Evolutionary conservation across 495 filamentous ascomycete species (phyloP), one percentile per base, ranked within the genome.

Genomic region (Annulohypoxylon nitens): DNA sequence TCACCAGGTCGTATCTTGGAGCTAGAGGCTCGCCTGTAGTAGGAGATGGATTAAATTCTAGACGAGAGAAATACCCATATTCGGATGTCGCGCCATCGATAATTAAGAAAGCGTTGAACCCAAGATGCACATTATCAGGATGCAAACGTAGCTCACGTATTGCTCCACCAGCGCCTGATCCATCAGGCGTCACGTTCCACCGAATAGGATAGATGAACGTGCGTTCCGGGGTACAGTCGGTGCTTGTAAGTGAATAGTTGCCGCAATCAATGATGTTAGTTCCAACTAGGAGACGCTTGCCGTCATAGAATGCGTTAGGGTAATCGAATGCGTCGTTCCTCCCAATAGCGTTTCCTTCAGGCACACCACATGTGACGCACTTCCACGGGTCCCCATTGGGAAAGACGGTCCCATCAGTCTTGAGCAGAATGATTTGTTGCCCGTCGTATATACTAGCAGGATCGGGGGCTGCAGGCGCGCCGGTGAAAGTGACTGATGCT

Each of bases 301-400:
- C 75, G 43, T 79, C 75, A 2, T 58, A 64, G 69, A 79, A 79
- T 4, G 77, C 67, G 41, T 79, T 75, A 30, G 77, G 77, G 57
- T 79, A 77, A 63, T 70, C 69, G 9, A 59, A 33, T 30, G 20
- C 14, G 3, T 58, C 43, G 11, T 26, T 23, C 30, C 43, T 18
- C 1, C 73, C 73, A 25, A 58, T 54, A 18, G 62, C 54, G 45
- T 79, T 75, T 4, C 20, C 61, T 8, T 62, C 63, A 2, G 77
- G 72, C 26, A 79, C 58, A 11, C 75, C 77, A 51, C 77, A 79
- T 10, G 73, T 77, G 33, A 79, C 14, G 34, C 77, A 79, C 50
- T 79, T 79, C 70, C 71, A 79, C 4, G 73, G 25, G 45, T 75
- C 74, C 14, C 75, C 73, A 37, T 76, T 76, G 45, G 37, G 37